A percentile compares a stretch with the other conserved stretches of the same genome.
These are phyloP conservation scores for Pyrenophora tritici-repentis DNA, from an alignment of 2,329 filamentous ascomycete genomes.

Conservation along the genomic window DNA sequence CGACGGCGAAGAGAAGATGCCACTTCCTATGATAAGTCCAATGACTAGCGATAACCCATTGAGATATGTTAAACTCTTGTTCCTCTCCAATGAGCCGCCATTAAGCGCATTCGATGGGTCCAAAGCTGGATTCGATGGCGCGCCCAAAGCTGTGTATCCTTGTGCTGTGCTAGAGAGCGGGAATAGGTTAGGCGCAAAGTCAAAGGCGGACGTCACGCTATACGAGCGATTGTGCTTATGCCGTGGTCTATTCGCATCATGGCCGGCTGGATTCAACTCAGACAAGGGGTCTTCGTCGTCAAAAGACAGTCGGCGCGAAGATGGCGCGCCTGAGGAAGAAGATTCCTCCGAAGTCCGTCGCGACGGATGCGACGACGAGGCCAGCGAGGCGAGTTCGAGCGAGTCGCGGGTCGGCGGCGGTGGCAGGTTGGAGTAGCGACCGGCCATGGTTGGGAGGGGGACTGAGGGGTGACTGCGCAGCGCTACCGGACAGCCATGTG, in stretches of 20 bases:
- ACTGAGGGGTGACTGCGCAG: constrained; percentile 18
- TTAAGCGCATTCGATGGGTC: constrained; percentile 63
- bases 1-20: constrained; percentile 93
- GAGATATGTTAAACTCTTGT: constrained; percentile 93
- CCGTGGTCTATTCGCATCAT: constrained; percentile 45
- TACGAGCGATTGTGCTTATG: constrained; percentile 71
- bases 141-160: constrained; percentile 82
- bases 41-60: constrained; percentile 92
- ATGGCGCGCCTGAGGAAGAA: constrained; percentile 81
- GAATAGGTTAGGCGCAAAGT: constrained; percentile 92
- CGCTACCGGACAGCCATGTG: constrained; percentile 33
- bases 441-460: constrained; percentile 40
- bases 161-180: constrained; percentile 82
- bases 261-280: constrained; percentile 60
- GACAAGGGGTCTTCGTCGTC: constrained; percentile 81
- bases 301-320: constrained; percentile 88
- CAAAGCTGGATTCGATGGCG: constrained; percentile 64
- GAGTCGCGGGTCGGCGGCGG: constrained; percentile 74
- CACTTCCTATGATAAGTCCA: constrained; percentile 92
- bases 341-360: constrained; percentile 72
- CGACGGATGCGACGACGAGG: constrained; percentile 74
- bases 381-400: constrained; percentile 92
- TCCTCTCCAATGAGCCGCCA: constrained; percentile 86
- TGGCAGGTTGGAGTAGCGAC: constrained; percentile 45
- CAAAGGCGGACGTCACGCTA: constrained; percentile 90